Percentiles rank a stretch among this genome's conserved stretches.
Conservation (phyloP, 108 stramenopile genomes). For the Seminavis robusta region DNA sequence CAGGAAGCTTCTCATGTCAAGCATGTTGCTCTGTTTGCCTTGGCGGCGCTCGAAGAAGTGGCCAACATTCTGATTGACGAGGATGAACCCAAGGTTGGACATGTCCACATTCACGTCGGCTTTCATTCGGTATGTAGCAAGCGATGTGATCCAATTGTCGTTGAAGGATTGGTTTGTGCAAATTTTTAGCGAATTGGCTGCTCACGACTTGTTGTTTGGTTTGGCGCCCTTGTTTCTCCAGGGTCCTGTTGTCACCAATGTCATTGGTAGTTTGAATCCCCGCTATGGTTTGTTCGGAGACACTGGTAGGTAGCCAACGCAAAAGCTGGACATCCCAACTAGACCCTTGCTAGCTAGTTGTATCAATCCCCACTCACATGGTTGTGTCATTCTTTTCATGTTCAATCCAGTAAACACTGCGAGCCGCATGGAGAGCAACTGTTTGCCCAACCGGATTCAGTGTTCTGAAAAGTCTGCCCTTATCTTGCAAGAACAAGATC, state of each 20-base stretch:
- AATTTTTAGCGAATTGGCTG: too few species aligned
- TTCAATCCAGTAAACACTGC: slow-evolving; percentile 75
- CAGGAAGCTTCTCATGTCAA: slow-evolving; percentile 62
- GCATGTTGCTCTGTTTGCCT: slow-evolving; percentile 63
- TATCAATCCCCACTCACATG: too few species aligned
- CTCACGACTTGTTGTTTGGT: too few species aligned
- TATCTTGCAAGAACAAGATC: slow-evolving; percentile 32
- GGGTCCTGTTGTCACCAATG: slow-evolving; percentile 71
- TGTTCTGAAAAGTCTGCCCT: slow-evolving; percentile 54
- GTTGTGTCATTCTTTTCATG: too few species aligned
- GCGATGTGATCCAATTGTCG: too few species aligned
- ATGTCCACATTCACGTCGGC: slow-evolving; percentile 55
- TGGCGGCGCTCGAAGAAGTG: slow-evolving; percentile 47
- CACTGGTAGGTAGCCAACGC: too few species aligned
- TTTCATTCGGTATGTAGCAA: too few species aligned
- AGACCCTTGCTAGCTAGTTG: too few species aligned
- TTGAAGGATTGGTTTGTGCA: too few species aligned
- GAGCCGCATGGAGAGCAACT: slow-evolving; percentile 13
- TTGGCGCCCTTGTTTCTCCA: too few species aligned
- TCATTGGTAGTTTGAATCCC: slow-evolving; percentile 67
- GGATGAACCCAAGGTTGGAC: slow-evolving; percentile 25
- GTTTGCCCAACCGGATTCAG: slow-evolving; percentile 1
- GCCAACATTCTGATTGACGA: slow-evolving; percentile 28
- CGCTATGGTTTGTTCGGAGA: slow-evolving; percentile 82
- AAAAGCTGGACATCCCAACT: too few species aligned